phyloP scores from a whole-genome alignment of 2,329 filamentous ascomycete species.

The Venturia aucupariae region DNA sequence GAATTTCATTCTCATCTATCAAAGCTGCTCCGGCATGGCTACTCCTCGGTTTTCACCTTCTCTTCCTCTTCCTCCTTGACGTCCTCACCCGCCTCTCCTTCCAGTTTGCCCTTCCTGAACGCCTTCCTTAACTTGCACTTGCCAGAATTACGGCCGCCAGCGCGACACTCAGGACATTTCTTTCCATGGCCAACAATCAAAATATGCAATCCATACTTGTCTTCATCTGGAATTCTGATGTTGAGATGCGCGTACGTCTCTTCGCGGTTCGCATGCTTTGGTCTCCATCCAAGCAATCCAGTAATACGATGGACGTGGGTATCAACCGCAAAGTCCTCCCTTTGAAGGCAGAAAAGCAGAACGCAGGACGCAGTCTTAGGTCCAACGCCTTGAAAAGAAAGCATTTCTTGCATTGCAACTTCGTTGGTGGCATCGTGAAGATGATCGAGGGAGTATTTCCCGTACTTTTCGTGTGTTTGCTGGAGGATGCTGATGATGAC shows the following conservation, averaged over 20 bases:
- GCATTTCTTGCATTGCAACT: conserved; percentile 48
- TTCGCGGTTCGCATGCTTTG: conserved; percentile 28
- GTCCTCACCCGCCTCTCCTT: neutral
- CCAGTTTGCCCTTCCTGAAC: neutral
- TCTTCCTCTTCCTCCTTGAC: conserved; percentile 2
- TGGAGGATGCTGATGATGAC: conserved; percentile 62
- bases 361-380: conserved; percentile 58
- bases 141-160: neutral
- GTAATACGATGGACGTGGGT: conserved; percentile 59
- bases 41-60: neutral
- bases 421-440: conserved; percentile 46
- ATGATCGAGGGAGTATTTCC: conserved; percentile 54
- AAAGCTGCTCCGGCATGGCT: neutral
- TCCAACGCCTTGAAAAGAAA: conserved; percentile 53
- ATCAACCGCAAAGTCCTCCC: conserved; percentile 55
- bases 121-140: conserved; percentile 11
- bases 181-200: conserved; percentile 55
- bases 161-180: conserved; percentile 45
- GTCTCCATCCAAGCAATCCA: conserved; percentile 54
- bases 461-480: conserved; percentile 37
- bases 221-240: conserved; percentile 49
- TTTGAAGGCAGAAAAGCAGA: conserved; percentile 53
- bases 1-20: neutral
- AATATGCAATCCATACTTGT: conserved; percentile 55
- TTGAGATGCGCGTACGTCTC: conserved; percentile 52